phyloP scores from a whole-genome alignment of 2,329 filamentous ascomycete genomes.

The Trichoderma oligosporum region DNA sequence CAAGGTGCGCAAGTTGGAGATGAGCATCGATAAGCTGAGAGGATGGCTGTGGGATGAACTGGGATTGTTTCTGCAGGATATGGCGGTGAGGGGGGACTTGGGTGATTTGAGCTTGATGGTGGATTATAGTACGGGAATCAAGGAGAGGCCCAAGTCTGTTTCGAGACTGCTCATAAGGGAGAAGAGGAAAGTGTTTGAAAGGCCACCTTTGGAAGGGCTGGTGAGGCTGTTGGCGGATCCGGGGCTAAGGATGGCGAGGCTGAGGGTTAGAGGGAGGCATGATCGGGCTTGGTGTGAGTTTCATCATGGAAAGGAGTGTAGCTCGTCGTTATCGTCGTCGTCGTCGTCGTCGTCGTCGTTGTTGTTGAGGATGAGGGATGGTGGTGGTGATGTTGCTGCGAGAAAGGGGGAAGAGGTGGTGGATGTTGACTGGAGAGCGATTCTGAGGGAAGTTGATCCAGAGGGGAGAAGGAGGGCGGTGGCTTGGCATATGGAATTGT shows the following conservation, averaged over 20 bases:
- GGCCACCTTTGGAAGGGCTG: slow-evolving; percentile 34
- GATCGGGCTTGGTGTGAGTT: slow-evolving; percentile 41
- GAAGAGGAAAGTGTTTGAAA: slow-evolving; percentile 25
- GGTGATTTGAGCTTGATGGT: slow-evolving; percentile 24
- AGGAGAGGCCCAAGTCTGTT: slow-evolving; percentile 1
- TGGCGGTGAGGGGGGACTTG: slow-evolving; percentile 32
- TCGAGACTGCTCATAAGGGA: slow-evolving; percentile 21
- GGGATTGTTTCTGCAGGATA: slow-evolving; percentile 31
- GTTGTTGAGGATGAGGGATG: neutral
- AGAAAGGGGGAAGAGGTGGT: slow-evolving; percentile 19
- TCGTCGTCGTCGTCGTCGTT: no score
- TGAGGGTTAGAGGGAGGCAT: slow-evolving; percentile 38
- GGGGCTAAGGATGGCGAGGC: slow-evolving; percentile 39
- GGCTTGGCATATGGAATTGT: slow-evolving; percentile 1
- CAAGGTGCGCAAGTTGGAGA: slow-evolving; percentile 28
- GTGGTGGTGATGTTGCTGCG: neutral
- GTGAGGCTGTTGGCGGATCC: slow-evolving; percentile 44
- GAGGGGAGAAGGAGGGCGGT: slow-evolving; percentile 28
- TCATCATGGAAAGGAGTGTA: slow-evolving; percentile 28
- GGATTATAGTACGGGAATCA: neutral
- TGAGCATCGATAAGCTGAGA: slow-evolving; percentile 31
- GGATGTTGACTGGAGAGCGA: slow-evolving; percentile 33
- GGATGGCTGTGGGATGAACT: slow-evolving; percentile 32
- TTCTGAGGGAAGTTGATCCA: slow-evolving; percentile 31
- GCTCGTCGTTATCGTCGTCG: neutral